Evolutionary conservation across 768 basidiomycete genomes (phyloP).

Genomic region (Auricularia sp.): DNA sequence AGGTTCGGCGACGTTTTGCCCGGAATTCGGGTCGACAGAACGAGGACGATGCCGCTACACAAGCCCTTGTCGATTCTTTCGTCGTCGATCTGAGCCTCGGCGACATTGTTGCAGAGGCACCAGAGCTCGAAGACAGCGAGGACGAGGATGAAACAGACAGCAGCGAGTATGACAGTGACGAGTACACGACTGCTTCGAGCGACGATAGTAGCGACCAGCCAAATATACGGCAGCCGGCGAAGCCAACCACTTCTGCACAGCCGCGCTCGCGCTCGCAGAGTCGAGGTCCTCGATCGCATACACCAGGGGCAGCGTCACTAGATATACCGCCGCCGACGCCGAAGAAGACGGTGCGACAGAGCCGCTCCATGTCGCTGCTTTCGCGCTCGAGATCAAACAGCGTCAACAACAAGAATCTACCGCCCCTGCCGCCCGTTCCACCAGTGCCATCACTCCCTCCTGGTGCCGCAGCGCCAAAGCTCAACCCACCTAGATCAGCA

Average conservation of each 20-base stretch:
- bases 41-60: conserved; percentile 76
- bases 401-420: conserved; percentile 5
- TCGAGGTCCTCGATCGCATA: conserved; percentile 12
- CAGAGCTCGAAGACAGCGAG: conserved; percentile 55
- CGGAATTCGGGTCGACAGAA: conserved; percentile 39
- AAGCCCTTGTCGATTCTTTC: conserved; percentile 68
- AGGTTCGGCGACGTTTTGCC: conserved; percentile 77
- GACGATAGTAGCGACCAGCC: conserved; percentile 20
- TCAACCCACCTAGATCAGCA: conserved; percentile 6
- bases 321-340: conserved; percentile 10
- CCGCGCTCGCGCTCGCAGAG: conserved; percentile 21
- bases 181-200: conserved; percentile 11
- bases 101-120: conserved; percentile 68
- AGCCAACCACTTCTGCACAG: conserved; percentile 12
- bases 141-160: conserved; percentile 30
- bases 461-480: conserved; percentile 7
- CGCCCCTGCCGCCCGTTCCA: conserved; percentile 27
- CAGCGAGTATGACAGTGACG: conserved; percentile 40
- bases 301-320: conserved; percentile 6
- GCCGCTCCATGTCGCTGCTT: conserved; percentile 33
- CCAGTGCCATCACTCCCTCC: conserved; percentile 34
- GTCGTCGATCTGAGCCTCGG: conserved; percentile 76
- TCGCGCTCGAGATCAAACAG: conserved; percentile 35
- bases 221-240: conserved; percentile 23
- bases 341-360: conserved; percentile 9